Conservation (phyloP, 345 rosid genomes). For the Linum usitatissimum region DNA sequence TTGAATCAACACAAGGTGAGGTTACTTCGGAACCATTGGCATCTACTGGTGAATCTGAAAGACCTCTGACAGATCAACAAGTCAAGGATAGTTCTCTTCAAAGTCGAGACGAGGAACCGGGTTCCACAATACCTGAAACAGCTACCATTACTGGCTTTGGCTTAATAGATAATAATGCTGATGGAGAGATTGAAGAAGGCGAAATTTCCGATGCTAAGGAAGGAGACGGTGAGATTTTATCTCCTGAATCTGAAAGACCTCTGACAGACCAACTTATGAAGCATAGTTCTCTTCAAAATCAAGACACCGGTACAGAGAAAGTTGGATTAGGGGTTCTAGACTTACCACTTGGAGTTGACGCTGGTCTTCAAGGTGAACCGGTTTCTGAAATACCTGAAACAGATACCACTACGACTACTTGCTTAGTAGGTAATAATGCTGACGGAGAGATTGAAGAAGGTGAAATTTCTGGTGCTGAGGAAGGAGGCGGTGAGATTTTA, state of each 20-base stretch:
- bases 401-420: not conserved
- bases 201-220: not conserved
- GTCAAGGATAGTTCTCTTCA: not conserved
- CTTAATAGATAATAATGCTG: not conserved
- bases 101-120: not conserved
- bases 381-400: not conserved
- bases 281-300: not conserved
- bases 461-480: not conserved
- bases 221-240: not conserved
- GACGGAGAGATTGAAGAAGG: not conserved
- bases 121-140: not conserved
- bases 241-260: not conserved
- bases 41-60: conserved; percentile 4
- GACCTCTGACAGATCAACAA: not conserved
- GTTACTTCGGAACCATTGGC: conserved; percentile 14
- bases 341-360: not conserved
- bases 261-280: not conserved
- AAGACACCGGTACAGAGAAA: conserved; percentile 8
- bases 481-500: not conserved
- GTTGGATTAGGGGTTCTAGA: conserved; percentile 5
- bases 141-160: not conserved
- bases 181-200: not conserved
- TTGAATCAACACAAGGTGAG: conserved; percentile 14
- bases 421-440: not conserved
- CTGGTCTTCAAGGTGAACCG: conserved; percentile 4